A percentile compares a stretch with the other conserved stretches of the same genome.
These are phyloP conservation scores for Penicillium crustosum DNA, from an alignment of 2,329 filamentous ascomycete genomes.

Conservation along the genomic window DNA sequence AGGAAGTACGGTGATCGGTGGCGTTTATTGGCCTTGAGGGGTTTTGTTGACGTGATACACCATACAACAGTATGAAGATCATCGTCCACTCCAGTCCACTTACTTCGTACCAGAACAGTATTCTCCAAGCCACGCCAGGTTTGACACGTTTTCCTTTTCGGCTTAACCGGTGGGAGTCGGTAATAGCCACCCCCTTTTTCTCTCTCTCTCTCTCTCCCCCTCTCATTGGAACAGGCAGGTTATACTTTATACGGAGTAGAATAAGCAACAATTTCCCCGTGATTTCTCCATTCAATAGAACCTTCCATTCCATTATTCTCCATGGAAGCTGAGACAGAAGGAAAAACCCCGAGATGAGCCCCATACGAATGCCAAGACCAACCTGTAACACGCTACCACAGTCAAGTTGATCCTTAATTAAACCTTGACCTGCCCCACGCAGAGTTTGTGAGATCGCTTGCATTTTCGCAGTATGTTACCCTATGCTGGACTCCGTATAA, in stretches of 20 bases:
- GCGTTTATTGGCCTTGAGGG: conserved; percentile 11
- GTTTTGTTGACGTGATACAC: conserved; percentile 11
- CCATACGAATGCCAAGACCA: conserved; percentile 27
- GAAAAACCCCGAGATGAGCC: conserved; percentile 21
- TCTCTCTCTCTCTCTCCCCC: not conserved
- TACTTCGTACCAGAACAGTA: not conserved
- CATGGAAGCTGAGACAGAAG: conserved; percentile 9
- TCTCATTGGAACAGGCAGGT: not conserved
- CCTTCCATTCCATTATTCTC: not conserved
- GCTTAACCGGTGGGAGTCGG: not conserved
- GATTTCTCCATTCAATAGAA: conserved; percentile 5
- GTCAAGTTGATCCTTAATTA: conserved; percentile 41
- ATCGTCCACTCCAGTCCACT: conserved; percentile 9
- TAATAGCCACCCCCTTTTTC: conserved; percentile 10
- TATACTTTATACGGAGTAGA: not conserved
- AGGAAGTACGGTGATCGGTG: conserved; percentile 3
- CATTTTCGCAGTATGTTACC: not conserved
- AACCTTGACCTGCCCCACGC: conserved; percentile 34
- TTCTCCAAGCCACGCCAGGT: conserved; percentile 9
- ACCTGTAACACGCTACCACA: conserved; percentile 33
- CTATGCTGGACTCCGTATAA: not conserved
- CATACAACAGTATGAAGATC: conserved; percentile 13
- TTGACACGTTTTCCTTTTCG: conserved; percentile 14
- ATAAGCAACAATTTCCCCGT: conserved; percentile 6
- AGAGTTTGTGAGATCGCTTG: conserved; percentile 17